A percentile compares a stretch with the other conserved stretches of the same genome.
These are phyloP conservation scores for Gryganskiella cystojenkinii DNA, from an alignment of 192 early-diverging fungal species.

Conservation along the genomic window DNA sequence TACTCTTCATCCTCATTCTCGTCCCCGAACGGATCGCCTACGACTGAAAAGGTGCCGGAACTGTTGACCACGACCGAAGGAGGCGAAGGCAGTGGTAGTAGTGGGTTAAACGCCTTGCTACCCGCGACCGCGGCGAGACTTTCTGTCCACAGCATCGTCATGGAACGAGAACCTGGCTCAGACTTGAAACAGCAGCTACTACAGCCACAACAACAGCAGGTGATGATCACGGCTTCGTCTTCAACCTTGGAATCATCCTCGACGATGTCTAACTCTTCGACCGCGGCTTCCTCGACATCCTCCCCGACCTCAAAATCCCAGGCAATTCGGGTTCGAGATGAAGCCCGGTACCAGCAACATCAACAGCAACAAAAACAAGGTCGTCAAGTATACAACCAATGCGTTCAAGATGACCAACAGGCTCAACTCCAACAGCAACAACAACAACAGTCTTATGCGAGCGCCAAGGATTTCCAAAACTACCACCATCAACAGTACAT, in stretches of 20 bases:
- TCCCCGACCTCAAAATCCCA: background rate
- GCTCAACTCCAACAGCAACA: no score
- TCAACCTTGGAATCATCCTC: slow-evolving; percentile 12
- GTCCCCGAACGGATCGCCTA: background rate
- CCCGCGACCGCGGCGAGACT: slow-evolving; percentile 32
- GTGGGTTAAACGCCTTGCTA: slow-evolving; percentile 14
- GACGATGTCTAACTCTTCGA: slow-evolving; percentile 18
- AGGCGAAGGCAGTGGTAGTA: background rate
- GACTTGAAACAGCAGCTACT: background rate
- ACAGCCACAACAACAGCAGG: background rate
- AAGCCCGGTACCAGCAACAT: no score
- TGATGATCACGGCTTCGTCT: background rate
- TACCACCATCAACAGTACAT: background rate
- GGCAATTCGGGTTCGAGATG: no score
- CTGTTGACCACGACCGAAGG: no score
- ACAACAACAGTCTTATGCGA: background rate
- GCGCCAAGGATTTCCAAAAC: background rate
- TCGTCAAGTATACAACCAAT: background rate
- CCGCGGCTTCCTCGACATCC: slow-evolving; percentile 6
- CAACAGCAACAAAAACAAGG: background rate
- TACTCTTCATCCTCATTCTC: slow-evolving; percentile 18
- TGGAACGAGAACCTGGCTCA: slow-evolving; percentile 1
- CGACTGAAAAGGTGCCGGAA: no score
- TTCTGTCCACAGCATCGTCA: slow-evolving; percentile 23
- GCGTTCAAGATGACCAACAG: background rate